Evolutionary conservation across 2,329 filamentous ascomycete species (phyloP).

Genomic region (Iodosphaeria phyllophila): DNA sequence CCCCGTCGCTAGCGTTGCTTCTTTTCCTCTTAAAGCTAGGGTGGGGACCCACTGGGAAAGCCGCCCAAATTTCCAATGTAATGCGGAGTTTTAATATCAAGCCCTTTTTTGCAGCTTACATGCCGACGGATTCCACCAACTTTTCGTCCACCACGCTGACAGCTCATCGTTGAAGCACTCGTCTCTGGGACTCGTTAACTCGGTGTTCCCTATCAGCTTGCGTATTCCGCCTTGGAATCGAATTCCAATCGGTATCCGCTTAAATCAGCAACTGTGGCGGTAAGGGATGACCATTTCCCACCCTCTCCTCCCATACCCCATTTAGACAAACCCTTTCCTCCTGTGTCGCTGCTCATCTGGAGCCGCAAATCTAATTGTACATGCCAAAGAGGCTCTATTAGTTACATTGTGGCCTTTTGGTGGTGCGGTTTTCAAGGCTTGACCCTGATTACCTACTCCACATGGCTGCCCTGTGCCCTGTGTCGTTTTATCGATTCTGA

Average conservation of each 20-base stretch:
- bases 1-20: too few species aligned
- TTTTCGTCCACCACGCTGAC: too few species aligned
- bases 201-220: constrained; percentile 46
- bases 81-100: too few species aligned
- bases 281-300: constrained; percentile 22
- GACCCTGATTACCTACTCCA: not conserved
- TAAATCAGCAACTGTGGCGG: constrained; percentile 30
- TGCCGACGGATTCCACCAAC: too few species aligned
- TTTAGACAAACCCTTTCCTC: constrained; percentile 1
- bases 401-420: not conserved
- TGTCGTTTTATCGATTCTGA: not conserved
- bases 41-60: too few species aligned
- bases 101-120: too few species aligned
- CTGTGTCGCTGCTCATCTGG: constrained; percentile 7
- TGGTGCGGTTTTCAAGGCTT: not conserved
- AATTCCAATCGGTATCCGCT: constrained; percentile 24
- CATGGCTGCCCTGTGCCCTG: not conserved
- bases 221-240: too few species aligned
- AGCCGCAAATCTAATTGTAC: too few species aligned
- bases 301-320: constrained; percentile 1
- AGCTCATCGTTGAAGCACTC: constrained; percentile 16
- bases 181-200: constrained; percentile 44
- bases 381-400: too few species aligned
- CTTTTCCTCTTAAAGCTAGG: too few species aligned
- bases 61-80: too few species aligned